A percentile compares a stretch with the other conserved stretches of the same genome.
These are phyloP conservation scores for Gilbertella persicaria DNA, from an alignment of 371 early-diverging fungal genomes.

Conservation along the genomic window DNA sequence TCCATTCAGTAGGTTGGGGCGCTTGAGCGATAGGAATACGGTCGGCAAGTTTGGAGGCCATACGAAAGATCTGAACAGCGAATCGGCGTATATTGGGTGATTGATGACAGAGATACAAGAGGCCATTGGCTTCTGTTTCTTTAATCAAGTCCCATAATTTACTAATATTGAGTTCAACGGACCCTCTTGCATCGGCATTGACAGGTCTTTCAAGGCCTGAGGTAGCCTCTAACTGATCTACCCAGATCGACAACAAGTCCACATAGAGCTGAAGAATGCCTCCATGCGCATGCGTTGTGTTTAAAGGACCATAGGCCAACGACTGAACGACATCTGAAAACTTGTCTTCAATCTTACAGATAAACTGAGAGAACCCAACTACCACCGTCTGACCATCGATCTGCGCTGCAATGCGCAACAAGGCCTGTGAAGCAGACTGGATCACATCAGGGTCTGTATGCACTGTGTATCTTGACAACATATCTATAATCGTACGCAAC, in stretches of 20 bases:
- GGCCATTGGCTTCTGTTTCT: constrained; percentile 75
- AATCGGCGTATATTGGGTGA: constrained; percentile 58
- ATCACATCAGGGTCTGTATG: constrained; percentile 86
- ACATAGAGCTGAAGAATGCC: constrained; percentile 46
- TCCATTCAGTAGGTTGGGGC: constrained; percentile 15
- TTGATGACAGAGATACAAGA: constrained; percentile 72
- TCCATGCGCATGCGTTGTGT: constrained; percentile 16
- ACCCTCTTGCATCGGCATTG: constrained; percentile 3
- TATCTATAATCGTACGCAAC: constrained; percentile 70
- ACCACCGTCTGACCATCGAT: constrained; percentile 64
- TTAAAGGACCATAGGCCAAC: constrained; percentile 37
- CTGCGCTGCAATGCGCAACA: constrained; percentile 69
- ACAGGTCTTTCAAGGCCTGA: constrained; percentile 9
- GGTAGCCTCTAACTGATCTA: constrained; percentile 34
- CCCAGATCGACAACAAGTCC: constrained; percentile 44
- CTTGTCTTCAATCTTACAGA: constrained; percentile 64
- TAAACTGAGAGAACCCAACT: constrained; percentile 56
- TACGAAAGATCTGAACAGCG: constrained; percentile 60
- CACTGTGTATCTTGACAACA: constrained; percentile 74
- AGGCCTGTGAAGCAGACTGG: constrained; percentile 62
- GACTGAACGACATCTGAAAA: constrained; percentile 55
- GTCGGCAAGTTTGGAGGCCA: constrained; percentile 57
- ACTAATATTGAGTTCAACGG: constrained; percentile 19
- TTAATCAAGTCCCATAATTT: constrained; percentile 58
- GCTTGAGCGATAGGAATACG: constrained; percentile 1